These are phyloP conservation scores for Raphanus raphanistrum DNA, from an alignment of 345 rosid species.

Conservation along the genomic window DNA sequence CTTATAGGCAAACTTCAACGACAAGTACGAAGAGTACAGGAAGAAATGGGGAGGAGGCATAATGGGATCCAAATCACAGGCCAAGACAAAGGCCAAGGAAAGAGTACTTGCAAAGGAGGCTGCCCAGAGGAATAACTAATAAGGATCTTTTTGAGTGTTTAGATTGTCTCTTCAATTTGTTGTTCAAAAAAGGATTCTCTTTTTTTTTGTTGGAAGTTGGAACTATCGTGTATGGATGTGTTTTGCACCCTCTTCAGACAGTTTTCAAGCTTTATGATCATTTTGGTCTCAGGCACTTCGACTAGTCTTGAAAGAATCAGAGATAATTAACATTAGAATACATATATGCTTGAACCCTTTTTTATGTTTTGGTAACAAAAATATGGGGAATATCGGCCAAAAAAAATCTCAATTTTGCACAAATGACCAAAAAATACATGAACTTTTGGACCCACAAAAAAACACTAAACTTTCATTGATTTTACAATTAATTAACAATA, in stretches of 20 bases:
- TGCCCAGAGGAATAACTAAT: neutral
- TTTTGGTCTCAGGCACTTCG: neutral
- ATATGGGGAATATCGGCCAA: too few relatives aligned
- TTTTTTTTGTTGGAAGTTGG: neutral
- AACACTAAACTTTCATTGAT: too few relatives aligned
- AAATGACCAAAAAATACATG: too few relatives aligned
- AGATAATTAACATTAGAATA: neutral
- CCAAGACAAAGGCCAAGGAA: neutral
- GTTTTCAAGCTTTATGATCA: neutral
- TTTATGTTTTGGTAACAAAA: too few relatives aligned
- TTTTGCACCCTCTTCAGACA: constrained; percentile 2
- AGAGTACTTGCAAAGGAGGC: neutral
- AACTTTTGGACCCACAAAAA: too few relatives aligned
- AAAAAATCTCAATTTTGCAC: too few relatives aligned
- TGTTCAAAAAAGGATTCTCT: too few relatives aligned
- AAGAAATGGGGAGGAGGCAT: neutral
- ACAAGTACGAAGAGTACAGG: neutral
- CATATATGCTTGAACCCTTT: neutral
- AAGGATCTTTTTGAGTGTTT: neutral
- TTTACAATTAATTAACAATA: too few relatives aligned
- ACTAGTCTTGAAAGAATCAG: neutral
- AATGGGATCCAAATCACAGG: neutral
- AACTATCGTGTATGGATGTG: neutral
- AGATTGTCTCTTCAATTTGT: neutral
- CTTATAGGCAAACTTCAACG: constrained; percentile 39